A percentile compares a stretch with the other conserved stretches of the same genome.
phyloP scores from a whole-genome alignment of 2,329 filamentous ascomycete species.

The Microcyclosporella mali region DNA sequence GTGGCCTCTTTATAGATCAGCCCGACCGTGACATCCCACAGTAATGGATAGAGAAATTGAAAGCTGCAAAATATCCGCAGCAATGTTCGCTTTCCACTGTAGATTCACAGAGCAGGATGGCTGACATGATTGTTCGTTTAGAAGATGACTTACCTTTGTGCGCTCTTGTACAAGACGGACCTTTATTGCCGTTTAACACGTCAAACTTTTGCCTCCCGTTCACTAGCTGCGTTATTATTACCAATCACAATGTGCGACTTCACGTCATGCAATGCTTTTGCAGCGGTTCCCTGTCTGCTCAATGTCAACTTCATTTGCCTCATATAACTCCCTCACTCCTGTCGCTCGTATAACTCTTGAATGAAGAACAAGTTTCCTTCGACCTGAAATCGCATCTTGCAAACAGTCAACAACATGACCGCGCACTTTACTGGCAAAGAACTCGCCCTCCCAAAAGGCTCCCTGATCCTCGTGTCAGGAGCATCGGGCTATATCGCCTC shows the following conservation, averaged over 20 bases:
- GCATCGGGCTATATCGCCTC: conserved; percentile 27
- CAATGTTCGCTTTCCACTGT: no score
- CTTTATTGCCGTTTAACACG: no score
- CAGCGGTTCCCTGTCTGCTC: not conserved
- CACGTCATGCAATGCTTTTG: not conserved
- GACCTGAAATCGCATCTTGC: conserved; percentile 3
- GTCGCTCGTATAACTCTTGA: not conserved
- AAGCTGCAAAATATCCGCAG: no score
- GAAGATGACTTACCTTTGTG: no score
- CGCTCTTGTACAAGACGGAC: no score
- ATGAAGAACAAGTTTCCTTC: not conserved
- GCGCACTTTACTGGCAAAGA: conserved; percentile 9
- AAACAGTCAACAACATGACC: conserved; percentile 9
- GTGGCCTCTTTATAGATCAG: no score
- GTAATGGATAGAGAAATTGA: no score
- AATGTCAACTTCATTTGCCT: not conserved
- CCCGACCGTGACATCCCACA: no score
- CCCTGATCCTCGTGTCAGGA: conserved; percentile 28
- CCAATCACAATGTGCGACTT: not conserved
- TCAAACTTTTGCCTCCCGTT: no score
- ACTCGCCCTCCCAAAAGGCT: conserved; percentile 19
- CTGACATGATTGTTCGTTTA: no score
- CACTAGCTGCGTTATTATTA: no score
- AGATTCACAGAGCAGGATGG: no score
- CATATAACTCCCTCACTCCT: not conserved